Evolutionary conservation across 2,329 filamentous ascomycete genomes (phyloP).

Genomic region (Fusarium pseudoanthophilum): DNA sequence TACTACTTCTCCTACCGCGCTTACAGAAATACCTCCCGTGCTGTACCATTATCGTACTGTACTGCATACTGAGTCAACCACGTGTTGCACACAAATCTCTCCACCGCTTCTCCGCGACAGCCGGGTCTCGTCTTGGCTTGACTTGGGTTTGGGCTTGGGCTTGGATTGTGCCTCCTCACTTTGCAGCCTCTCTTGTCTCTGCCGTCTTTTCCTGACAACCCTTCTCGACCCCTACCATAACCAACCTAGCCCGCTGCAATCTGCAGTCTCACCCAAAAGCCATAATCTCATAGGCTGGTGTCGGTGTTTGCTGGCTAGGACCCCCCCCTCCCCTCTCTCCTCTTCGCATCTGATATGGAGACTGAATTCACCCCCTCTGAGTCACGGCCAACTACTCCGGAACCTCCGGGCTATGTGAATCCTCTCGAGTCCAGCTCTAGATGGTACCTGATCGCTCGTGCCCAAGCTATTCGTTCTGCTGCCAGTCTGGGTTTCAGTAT

Average conservation of each 20-base stretch:
- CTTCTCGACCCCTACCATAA: slow-evolving; percentile 7
- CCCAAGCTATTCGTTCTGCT: slow-evolving; percentile 57
- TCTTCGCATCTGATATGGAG: slow-evolving; percentile 39
- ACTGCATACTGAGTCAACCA: slow-evolving; percentile 38
- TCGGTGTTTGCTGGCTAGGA: slow-evolving; percentile 10
- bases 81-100: slow-evolving; percentile 34
- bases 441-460: slow-evolving; percentile 56
- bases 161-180: slow-evolving; percentile 20
- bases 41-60: not conserved
- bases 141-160: not conserved
- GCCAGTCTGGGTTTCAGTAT: slow-evolving; percentile 57
- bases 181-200: slow-evolving; percentile 1
- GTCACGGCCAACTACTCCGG: slow-evolving; percentile 46
- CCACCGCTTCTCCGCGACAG: slow-evolving; percentile 33
- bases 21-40: slow-evolving; percentile 7
- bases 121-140: slow-evolving; percentile 32
- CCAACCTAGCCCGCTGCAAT: slow-evolving; percentile 5
- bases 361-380: slow-evolving; percentile 44
- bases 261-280: slow-evolving; percentile 22
- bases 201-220: slow-evolving; percentile 3
- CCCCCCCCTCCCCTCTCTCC: slow-evolving; percentile 7
- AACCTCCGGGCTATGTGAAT: slow-evolving; percentile 55
- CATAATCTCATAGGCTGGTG: slow-evolving; percentile 10
- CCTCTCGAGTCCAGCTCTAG: slow-evolving; percentile 56
- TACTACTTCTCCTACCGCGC: not conserved